These are phyloP conservation scores for Fusarium globosum DNA, from an alignment of 2,329 filamentous ascomycete genomes.

Conservation along the genomic window DNA sequence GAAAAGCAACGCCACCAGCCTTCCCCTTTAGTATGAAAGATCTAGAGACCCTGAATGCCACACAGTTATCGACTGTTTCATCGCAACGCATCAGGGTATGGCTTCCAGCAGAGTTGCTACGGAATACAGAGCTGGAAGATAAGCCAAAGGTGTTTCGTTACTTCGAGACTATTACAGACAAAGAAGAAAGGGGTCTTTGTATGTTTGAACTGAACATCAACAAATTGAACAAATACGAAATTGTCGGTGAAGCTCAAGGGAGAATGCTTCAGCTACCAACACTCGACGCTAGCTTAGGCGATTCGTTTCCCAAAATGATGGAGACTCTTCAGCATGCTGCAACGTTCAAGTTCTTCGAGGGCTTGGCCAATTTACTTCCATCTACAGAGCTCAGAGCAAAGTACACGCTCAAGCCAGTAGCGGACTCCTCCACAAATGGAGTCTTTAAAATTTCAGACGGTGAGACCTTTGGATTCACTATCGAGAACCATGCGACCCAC, in stretches of 20 bases:
- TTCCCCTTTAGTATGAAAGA: background rate
- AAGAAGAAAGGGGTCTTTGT: fast-evolving
- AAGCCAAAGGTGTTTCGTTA: fast-evolving
- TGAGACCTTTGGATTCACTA: fast-evolving
- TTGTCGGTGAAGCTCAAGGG: background rate
- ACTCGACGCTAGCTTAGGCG: fast-evolving
- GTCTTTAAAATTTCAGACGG: fast-evolving
- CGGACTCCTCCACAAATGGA: fast-evolving
- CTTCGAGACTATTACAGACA: fast-evolving
- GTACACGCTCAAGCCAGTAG: fast-evolving
- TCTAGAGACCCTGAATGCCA: fast-evolving
- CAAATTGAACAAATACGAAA: background rate
- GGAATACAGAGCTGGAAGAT: fast-evolving
- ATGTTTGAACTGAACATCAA: fast-evolving
- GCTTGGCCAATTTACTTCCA: fast-evolving
- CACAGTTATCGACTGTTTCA: background rate
- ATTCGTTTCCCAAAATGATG: fast-evolving
- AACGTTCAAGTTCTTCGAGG: background rate
- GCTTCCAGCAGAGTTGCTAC: background rate
- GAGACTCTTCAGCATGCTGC: background rate
- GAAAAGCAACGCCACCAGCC: fast-evolving
- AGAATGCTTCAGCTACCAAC: background rate
- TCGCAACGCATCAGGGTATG: background rate
- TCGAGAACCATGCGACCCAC: background rate
- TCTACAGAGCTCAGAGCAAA: background rate